Percentiles rank a stretch among this genome's conserved stretches.
phyloP scores from a whole-genome alignment of 768 basidiomycete genomes.

The Tulasnella sp. region DNA sequence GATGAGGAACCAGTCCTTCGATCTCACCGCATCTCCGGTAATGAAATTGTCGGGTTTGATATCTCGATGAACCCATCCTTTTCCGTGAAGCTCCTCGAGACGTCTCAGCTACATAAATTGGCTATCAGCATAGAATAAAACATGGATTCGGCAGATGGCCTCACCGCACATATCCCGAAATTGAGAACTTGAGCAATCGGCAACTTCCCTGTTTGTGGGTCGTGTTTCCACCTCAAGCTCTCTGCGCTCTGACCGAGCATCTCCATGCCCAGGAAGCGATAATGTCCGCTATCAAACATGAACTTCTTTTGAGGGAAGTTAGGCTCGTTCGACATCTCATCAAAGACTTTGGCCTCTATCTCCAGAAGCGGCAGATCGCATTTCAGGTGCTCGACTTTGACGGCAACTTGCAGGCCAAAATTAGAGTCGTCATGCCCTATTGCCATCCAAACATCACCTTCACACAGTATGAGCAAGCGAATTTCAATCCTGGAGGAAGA shows the following conservation, averaged over 20 bases:
- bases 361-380: neutral
- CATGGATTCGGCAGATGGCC: neutral
- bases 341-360: constrained; percentile 5
- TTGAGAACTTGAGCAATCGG: neutral
- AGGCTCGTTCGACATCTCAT: neutral
- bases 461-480: neutral
- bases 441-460: constrained; percentile 21
- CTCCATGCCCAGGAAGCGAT: constrained; percentile 16
- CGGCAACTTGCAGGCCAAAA: neutral
- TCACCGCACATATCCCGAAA: constrained; percentile 11
- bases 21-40: constrained; percentile 42
- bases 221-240: neutral
- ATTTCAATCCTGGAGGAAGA: neutral
- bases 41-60: constrained; percentile 52
- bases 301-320: neutral
- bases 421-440: neutral
- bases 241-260: constrained; percentile 8
- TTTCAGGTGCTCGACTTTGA: constrained; percentile 14
- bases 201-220: neutral
- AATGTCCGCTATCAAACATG: neutral
- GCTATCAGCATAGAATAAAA: neutral
- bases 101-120: neutral
- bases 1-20: constrained; percentile 4
- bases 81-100: constrained; percentile 15
- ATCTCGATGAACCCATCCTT: constrained; percentile 42